A percentile compares a stretch with the other conserved stretches of the same genome.
Evolutionary conservation across 164 flowering plant species (phyloP).

Genomic region (Saururus chinensis): DNA sequence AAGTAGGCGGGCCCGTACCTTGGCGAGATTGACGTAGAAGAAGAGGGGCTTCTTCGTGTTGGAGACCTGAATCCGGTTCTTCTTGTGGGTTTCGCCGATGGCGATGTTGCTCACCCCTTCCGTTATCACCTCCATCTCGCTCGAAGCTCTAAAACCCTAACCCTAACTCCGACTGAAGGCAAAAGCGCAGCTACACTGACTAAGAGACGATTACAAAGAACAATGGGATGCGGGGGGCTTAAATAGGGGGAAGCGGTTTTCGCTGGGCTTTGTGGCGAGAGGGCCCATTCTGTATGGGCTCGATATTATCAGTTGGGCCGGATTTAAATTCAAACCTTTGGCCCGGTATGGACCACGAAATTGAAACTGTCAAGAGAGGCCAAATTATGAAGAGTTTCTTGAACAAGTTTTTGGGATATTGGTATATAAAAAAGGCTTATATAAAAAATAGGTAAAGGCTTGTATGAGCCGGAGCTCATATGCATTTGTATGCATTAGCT

Average conservation of each 20-base stretch:
- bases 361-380: too few relatives aligned
- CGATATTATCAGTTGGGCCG: background rate
- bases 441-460: too few relatives aligned
- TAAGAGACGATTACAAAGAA: too few relatives aligned
- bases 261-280: too few relatives aligned
- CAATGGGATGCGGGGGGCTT: background rate
- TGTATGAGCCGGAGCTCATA: too few relatives aligned
- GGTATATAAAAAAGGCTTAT: too few relatives aligned
- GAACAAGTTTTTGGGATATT: too few relatives aligned
- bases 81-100: conserved; percentile 31
- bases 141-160: background rate
- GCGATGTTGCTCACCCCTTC: conserved; percentile 45
- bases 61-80: conserved; percentile 68
- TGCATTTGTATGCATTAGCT: too few relatives aligned
- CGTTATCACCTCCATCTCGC: conserved; percentile 43
- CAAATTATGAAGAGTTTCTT: too few relatives aligned
- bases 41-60: conserved; percentile 33
- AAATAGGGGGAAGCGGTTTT: conserved; percentile 6
- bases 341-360: too few relatives aligned
- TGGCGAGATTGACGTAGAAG: conserved; percentile 17
- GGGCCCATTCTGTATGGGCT: background rate
- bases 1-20: conserved; percentile 2
- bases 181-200: background rate
- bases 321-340: background rate
- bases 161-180: background rate